These are phyloP conservation scores for Vitis hybrid DNA, from an alignment of 177 flowering plant genomes.

Conservation along the genomic window DNA sequence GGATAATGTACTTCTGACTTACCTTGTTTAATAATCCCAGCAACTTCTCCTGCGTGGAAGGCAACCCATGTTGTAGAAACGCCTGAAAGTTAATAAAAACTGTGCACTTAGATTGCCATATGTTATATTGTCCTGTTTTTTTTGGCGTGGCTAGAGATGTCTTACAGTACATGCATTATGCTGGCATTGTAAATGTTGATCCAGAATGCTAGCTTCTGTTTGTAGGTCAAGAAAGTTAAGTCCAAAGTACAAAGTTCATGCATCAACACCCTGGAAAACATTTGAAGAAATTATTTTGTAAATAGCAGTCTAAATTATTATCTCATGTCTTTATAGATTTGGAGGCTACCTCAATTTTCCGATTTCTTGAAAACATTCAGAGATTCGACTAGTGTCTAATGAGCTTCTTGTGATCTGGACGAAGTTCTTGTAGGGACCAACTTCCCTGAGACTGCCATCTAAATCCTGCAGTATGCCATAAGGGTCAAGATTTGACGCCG, in stretches of 20 bases:
- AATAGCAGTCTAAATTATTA: background rate
- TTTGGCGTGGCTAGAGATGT: slow-evolving; percentile 19
- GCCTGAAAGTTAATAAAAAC: slow-evolving; percentile 49
- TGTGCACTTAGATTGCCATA: background rate
- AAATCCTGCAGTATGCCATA: slow-evolving; percentile 43
- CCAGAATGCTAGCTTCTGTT: slow-evolving; percentile 96
- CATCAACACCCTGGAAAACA: slow-evolving; percentile 58
- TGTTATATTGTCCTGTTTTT: background rate
- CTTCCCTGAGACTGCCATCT: slow-evolving; percentile 42
- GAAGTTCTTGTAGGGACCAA: slow-evolving; percentile 72
- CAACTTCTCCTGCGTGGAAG: slow-evolving; percentile 65
- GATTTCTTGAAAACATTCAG: slow-evolving; percentile 38
- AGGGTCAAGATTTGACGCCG: slow-evolving; percentile 47
- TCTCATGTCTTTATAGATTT: background rate
- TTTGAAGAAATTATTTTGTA: background rate
- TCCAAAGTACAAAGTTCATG: slow-evolving; percentile 56
- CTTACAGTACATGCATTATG: slow-evolving; percentile 86
- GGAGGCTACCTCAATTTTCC: slow-evolving; percentile 51
- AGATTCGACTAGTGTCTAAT: slow-evolving; percentile 37
- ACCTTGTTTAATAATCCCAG: slow-evolving; percentile 83
- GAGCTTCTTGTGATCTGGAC: slow-evolving; percentile 60
- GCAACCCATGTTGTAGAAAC: slow-evolving; percentile 82
- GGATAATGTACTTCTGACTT: slow-evolving; percentile 1
- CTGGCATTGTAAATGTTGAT: slow-evolving; percentile 86
- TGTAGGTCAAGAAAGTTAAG: slow-evolving; percentile 63